Percentiles rank a stretch among this genome's conserved stretches.
Conservation (phyloP, 192 early-diverging fungal species). For the Coemansia sp. region DNA sequence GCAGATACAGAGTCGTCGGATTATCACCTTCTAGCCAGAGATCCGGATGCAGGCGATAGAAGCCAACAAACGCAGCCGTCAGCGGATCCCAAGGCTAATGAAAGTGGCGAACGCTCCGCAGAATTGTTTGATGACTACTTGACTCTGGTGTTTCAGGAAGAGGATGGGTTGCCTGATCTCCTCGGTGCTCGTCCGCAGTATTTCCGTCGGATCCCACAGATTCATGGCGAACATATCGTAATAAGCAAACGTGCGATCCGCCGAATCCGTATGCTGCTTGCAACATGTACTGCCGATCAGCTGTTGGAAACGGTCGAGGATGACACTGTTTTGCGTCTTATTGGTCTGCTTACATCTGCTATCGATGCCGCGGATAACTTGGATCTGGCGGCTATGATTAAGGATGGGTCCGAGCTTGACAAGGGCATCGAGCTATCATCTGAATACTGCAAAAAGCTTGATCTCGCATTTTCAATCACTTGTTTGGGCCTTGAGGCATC, state of each 20-base stretch:
- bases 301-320: slow-evolving; percentile 16
- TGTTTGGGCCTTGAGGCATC: slow-evolving; percentile 43
- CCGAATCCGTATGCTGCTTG: slow-evolving; percentile 20
- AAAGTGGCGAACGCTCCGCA: neutral
- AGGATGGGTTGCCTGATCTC: slow-evolving; percentile 19
- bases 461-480: slow-evolving; percentile 15
- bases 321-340: slow-evolving; percentile 21
- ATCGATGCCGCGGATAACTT: slow-evolving; percentile 27
- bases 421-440: slow-evolving; percentile 15
- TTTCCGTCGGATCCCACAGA: slow-evolving; percentile 13
- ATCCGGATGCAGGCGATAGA: neutral
- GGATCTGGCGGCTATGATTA: slow-evolving; percentile 35
- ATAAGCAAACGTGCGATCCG: slow-evolving; percentile 29
- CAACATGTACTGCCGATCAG: slow-evolving; percentile 14
- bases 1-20: slow-evolving; percentile 1
- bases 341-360: slow-evolving; percentile 25
- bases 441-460: slow-evolving; percentile 26
- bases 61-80: neutral
- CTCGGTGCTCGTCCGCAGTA: neutral
- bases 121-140: slow-evolving; percentile 29
- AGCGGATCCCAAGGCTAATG: neutral
- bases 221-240: slow-evolving; percentile 6
- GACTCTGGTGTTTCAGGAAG: slow-evolving; percentile 34
- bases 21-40: neutral
- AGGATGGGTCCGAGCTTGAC: slow-evolving; percentile 23